Conservation (phyloP, 306 rosid genomes). For the Elaeagnus macrophylla region DNA sequence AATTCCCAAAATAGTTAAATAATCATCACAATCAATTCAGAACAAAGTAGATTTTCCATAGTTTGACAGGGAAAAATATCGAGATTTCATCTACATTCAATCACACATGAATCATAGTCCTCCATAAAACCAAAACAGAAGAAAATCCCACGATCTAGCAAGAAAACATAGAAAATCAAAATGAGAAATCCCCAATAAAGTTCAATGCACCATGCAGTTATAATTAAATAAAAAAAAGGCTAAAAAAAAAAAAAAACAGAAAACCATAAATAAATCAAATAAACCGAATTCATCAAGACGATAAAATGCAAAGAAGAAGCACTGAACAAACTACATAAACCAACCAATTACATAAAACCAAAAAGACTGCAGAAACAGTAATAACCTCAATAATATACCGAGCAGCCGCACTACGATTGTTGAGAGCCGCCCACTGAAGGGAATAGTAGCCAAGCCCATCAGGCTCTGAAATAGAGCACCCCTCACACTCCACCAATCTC, state of each 20-base stretch:
- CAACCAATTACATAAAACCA: background rate
- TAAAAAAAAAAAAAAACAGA: too few relatives aligned
- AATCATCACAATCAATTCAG: background rate
- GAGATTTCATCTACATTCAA: background rate
- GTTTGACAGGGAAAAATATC: constrained; percentile 6
- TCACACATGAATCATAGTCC: too few relatives aligned
- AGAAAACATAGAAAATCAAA: too few relatives aligned
- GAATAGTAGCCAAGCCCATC: constrained; percentile 90
- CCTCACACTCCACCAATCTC: constrained; percentile 86
- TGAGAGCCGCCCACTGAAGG: constrained; percentile 98
- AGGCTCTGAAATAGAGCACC: constrained; percentile 78
- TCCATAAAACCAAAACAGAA: too few relatives aligned
- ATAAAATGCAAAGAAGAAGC: background rate
- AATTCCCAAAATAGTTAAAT: background rate
- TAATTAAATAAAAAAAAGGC: too few relatives aligned
- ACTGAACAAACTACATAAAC: background rate
- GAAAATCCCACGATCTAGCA: too few relatives aligned
- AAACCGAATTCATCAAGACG: too few relatives aligned
- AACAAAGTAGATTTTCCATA: background rate
- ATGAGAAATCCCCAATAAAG: too few relatives aligned
- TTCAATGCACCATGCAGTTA: too few relatives aligned
- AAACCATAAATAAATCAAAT: background rate
- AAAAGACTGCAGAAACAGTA: background rate
- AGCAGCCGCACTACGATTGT: constrained; percentile 84
- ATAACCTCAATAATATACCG: constrained; percentile 82